Percentiles rank a stretch among this genome's conserved stretches.
Evolutionary conservation across 139 green algal genomes (phyloP).

Genomic region (Tetradesmus lagerheimii): DNA sequence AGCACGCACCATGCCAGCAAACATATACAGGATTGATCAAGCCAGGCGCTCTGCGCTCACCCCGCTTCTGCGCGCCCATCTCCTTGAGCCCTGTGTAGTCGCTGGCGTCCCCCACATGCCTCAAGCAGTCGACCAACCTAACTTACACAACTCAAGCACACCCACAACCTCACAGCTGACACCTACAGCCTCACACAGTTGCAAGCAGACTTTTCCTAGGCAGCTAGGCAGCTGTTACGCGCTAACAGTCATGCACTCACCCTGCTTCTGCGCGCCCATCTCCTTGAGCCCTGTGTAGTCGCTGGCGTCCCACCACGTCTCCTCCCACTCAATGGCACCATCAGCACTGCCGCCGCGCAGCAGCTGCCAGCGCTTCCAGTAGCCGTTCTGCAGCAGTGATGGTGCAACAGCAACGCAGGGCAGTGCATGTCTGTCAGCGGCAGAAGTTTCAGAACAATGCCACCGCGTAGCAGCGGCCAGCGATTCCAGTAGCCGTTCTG

Average conservation of each 20-base stretch:
- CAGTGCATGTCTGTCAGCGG: too few relatives aligned
- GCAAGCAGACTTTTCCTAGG: constrained; percentile 11
- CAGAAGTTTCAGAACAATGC: neutral
- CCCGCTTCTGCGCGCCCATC: constrained; percentile 86
- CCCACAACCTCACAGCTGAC: too few relatives aligned
- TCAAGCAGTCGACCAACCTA: too few relatives aligned
- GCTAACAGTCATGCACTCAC: constrained; percentile 70
- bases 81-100: constrained; percentile 84
- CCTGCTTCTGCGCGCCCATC: constrained; percentile 86
- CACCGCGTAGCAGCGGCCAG: constrained; percentile 73
- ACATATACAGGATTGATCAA: too few relatives aligned
- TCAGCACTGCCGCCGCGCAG: constrained; percentile 51
- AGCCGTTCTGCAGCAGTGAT: constrained; percentile 69
- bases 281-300: constrained; percentile 84
- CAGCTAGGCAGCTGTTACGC: constrained; percentile 76
- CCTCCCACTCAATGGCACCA: constrained; percentile 75
- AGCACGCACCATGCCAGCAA: too few relatives aligned
- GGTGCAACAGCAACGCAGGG: neutral
- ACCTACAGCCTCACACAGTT: too few relatives aligned
- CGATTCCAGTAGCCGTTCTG: constrained; percentile 86
- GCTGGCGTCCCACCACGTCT: constrained; percentile 87
- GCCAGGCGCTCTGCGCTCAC: too few relatives aligned
- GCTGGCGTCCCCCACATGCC: too few relatives aligned
- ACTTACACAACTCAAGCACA: too few relatives aligned
- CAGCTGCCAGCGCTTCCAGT: constrained; percentile 82